These are phyloP conservation scores for Filobasidium floriforme DNA, from an alignment of 768 basidiomycete genomes.

Conservation along the genomic window DNA sequence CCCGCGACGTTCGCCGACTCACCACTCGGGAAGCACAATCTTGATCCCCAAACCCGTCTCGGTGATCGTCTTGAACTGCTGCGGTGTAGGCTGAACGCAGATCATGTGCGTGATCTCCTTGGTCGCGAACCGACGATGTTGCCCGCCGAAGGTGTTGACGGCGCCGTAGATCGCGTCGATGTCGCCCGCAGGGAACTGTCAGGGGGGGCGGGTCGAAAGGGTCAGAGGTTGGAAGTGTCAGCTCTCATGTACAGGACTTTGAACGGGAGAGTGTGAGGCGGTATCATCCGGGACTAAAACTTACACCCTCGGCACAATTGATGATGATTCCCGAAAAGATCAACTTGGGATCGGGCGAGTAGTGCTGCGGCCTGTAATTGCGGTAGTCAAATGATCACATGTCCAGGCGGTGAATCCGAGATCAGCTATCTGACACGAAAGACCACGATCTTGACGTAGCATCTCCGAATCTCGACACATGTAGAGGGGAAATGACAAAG, in stretches of 20 bases:
- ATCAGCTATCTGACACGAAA: neutral
- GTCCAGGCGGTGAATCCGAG: no score
- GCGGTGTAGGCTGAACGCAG: slow-evolving; percentile 25
- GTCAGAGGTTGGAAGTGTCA: neutral
- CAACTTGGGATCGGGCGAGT: slow-evolving; percentile 67
- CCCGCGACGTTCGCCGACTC: neutral
- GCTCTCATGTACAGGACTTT: no score
- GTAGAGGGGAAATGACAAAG: no score
- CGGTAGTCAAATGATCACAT: no score
- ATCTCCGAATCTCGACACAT: no score
- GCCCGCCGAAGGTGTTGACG: slow-evolving; percentile 68
- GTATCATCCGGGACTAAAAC: no score
- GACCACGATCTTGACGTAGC: no score
- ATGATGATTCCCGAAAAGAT: slow-evolving; percentile 78
- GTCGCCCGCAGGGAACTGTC: slow-evolving; percentile 58
- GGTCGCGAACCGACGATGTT: slow-evolving; percentile 68
- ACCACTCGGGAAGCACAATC: slow-evolving; percentile 84
- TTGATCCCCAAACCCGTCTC: slow-evolving; percentile 48
- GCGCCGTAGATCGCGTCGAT: slow-evolving; percentile 65
- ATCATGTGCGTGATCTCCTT: slow-evolving; percentile 84
- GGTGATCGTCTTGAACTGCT: slow-evolving; percentile 15
- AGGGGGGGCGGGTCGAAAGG: neutral
- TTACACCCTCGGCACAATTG: slow-evolving; percentile 57
- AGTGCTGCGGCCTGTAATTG: slow-evolving; percentile 45
- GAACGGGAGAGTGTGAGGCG: no score